These are phyloP conservation scores for Taiozyma sp. DNA, from an alignment of 1,139 yeast species.

Conservation along the genomic window DNA sequence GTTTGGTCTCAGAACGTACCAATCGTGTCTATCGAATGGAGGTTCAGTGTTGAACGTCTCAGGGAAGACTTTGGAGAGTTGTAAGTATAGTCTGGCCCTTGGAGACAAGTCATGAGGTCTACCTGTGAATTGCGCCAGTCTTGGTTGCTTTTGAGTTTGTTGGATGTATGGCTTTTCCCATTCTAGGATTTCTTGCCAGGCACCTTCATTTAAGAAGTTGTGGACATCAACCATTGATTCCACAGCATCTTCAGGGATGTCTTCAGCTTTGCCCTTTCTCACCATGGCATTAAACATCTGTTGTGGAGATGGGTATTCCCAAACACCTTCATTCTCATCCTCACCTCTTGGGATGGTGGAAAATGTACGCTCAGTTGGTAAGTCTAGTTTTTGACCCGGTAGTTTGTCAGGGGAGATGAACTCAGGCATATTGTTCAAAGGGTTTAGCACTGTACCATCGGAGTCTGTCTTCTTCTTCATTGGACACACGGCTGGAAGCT, in stretches of 20 bases:
- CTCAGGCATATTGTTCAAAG: slow-evolving; percentile 87
- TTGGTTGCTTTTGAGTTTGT: slow-evolving; percentile 55
- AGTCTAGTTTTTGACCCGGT: slow-evolving; percentile 73
- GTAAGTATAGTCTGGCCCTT: slow-evolving; percentile 70
- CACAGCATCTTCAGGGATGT: slow-evolving; percentile 91
- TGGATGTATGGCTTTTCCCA: slow-evolving; percentile 76
- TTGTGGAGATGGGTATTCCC: slow-evolving; percentile 99
- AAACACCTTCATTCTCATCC: slow-evolving; percentile 40
- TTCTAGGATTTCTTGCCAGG: slow-evolving; percentile 89
- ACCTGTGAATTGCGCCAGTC: slow-evolving; percentile 85
- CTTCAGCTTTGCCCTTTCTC: slow-evolving; percentile 79
- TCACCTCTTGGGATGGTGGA: slow-evolving; percentile 88
- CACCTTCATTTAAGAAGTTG: slow-evolving; percentile 94
- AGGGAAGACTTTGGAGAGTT: slow-evolving; percentile 70
- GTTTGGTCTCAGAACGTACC: slow-evolving; percentile 78
- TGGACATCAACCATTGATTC: slow-evolving; percentile 97
- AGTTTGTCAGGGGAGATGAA: slow-evolving; percentile 60
- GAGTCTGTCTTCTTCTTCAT: slow-evolving; percentile 31
- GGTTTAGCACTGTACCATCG: slow-evolving; percentile 39
- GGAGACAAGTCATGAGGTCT: slow-evolving; percentile 87
- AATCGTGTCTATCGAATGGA: slow-evolving; percentile 98
- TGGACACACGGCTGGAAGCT: slow-evolving; percentile 31
- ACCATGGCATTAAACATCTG: slow-evolving; percentile 98
- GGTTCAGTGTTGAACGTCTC: slow-evolving; percentile 67
- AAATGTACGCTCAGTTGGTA: slow-evolving; percentile 80